Evolutionary conservation across 2,329 filamentous ascomycete genomes (phyloP).

Genomic region (Lachnellula suecica): DNA sequence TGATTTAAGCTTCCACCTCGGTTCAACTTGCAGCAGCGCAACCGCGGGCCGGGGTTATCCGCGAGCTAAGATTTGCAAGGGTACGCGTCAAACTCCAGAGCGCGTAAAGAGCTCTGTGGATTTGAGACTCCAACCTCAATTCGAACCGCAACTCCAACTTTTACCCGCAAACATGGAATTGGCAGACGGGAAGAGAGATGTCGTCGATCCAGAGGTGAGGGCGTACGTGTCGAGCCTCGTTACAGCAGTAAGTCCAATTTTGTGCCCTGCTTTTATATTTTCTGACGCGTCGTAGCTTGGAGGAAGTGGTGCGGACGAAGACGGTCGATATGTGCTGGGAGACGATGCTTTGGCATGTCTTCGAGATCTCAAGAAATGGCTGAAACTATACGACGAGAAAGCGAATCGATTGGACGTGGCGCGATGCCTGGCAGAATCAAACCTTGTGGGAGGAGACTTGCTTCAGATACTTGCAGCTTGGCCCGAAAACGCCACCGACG

Average conservation of each 20-base stretch:
- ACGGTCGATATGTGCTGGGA: constrained; percentile 82
- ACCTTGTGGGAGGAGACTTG: constrained; percentile 86
- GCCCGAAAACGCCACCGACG: constrained; percentile 70
- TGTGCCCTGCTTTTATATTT: too few species aligned
- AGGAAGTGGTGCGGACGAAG: constrained; percentile 75
- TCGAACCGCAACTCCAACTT: not conserved
- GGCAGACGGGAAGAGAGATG: constrained; percentile 50
- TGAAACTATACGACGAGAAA: constrained; percentile 92
- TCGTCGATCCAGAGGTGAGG: constrained; percentile 88
- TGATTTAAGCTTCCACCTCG: not conserved
- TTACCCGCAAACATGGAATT: constrained; percentile 55
- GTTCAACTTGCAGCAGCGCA: not conserved
- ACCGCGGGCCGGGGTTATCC: too few species aligned
- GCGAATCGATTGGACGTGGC: constrained; percentile 93
- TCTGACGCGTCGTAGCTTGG: constrained; percentile 63
- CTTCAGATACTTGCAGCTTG: constrained; percentile 84
- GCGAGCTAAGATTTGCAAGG: too few species aligned
- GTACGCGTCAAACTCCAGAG: not conserved
- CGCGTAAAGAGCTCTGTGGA: too few species aligned
- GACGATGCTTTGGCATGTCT: constrained; percentile 91
- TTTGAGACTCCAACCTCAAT: too few species aligned
- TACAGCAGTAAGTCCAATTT: constrained; percentile 59
- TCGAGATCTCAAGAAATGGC: constrained; percentile 92
- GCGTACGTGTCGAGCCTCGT: constrained; percentile 92
- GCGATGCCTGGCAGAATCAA: constrained; percentile 86